Percentiles rank a stretch among this genome's conserved stretches.
Conservation (phyloP, 31 red algal genomes). For the Endocladia muricata region DNA sequence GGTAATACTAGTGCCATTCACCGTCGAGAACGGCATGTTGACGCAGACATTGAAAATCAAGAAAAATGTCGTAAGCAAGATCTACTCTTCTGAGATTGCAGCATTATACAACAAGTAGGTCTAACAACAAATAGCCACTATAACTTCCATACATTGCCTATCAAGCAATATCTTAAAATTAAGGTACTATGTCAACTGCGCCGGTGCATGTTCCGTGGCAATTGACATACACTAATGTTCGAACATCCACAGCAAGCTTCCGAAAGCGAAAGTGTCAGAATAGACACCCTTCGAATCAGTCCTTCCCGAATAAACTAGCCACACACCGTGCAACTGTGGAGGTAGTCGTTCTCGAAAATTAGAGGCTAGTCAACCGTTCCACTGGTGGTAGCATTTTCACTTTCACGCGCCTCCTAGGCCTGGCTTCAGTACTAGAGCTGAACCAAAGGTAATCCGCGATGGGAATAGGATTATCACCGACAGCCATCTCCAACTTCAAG, state of each 20-base stretch:
- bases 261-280: no score
- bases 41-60: conserved; percentile 98
- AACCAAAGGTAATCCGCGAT: conserved; percentile 77
- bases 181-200: no score
- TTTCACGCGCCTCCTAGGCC: conserved; percentile 27
- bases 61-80: conserved; percentile 57
- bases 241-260: no score
- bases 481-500: conserved; percentile 48
- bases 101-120: conserved; percentile 59
- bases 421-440: conserved; percentile 39
- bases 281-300: no score
- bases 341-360: no score
- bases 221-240: no score
- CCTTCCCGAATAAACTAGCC: no score
- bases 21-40: conserved; percentile 95
- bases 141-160: no score
- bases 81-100: conserved; percentile 64
- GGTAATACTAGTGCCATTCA: conserved; percentile 75
- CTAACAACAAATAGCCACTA: no score
- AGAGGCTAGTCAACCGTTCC: conserved; percentile 24
- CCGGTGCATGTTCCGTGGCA: no score
- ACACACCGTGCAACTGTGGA: no score
- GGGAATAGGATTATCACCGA: conserved; percentile 16
- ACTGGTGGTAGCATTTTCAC: conserved; percentile 23
- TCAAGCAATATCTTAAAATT: no score